These are phyloP conservation scores for Pleurotus ostreatus DNA, from an alignment of 768 basidiomycete genomes.

Conservation along the genomic window DNA sequence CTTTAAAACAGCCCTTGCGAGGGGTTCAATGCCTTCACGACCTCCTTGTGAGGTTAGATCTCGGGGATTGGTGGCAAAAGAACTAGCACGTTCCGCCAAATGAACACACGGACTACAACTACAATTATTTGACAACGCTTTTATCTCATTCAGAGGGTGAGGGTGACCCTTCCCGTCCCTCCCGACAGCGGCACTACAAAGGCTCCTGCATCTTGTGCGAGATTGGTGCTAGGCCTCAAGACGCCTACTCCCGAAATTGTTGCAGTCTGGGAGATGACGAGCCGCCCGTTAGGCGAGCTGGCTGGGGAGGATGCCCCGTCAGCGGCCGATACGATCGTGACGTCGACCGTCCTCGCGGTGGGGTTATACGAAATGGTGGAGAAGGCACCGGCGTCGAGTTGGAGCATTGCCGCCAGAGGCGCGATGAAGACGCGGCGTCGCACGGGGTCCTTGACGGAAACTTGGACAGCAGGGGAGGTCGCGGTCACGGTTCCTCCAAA, in stretches of 20 bases:
- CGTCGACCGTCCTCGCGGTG: constrained; percentile 27
- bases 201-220: constrained; percentile 41
- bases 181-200: constrained; percentile 38
- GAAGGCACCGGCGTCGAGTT: constrained; percentile 51
- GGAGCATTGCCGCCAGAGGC: constrained; percentile 40
- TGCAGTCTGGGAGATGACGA: constrained; percentile 42
- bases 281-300: constrained; percentile 39
- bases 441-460: constrained; percentile 42
- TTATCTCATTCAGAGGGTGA: constrained; percentile 11
- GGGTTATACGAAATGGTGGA: constrained; percentile 37
- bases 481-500: constrained; percentile 47
- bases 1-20: constrained; percentile 32
- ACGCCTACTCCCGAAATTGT: constrained; percentile 30
- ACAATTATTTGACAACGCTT: background rate
- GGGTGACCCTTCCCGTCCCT: constrained; percentile 33
- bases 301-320: constrained; percentile 38
- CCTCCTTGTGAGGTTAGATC: constrained; percentile 48
- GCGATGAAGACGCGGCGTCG: constrained; percentile 50
- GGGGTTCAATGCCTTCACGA: constrained; percentile 53
- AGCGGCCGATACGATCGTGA: constrained; percentile 37
- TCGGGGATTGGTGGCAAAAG: constrained; percentile 54
- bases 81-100: background rate
- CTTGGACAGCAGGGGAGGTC: constrained; percentile 36
- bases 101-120: background rate
- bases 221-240: constrained; percentile 33